These are phyloP conservation scores for Pichia phayaonensis DNA, from an alignment of 805 yeast genomes.

Conservation along the genomic window DNA sequence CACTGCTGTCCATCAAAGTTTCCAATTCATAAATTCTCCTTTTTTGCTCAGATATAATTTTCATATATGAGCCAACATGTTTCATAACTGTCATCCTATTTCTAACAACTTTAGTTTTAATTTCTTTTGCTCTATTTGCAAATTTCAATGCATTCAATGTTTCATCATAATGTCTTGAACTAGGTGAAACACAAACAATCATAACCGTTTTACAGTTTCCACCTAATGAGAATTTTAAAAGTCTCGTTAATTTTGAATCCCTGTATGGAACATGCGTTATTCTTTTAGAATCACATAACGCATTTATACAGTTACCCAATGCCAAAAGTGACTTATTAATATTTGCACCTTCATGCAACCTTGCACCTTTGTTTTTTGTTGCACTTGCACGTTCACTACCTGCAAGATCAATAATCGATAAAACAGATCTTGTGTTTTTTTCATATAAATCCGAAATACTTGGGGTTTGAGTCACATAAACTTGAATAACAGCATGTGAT, in stretches of 20 bases:
- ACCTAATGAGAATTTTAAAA: slow-evolving; percentile 82
- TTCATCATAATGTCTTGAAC: slow-evolving; percentile 83
- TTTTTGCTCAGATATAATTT: slow-evolving; percentile 77
- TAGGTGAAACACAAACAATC: slow-evolving; percentile 92
- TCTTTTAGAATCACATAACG: slow-evolving; percentile 66
- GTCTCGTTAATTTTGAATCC: slow-evolving; percentile 81
- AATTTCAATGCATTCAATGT: slow-evolving; percentile 85
- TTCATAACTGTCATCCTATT: slow-evolving; percentile 71
- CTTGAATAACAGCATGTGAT: slow-evolving; percentile 88
- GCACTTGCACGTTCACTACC: slow-evolving; percentile 94
- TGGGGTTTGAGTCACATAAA: slow-evolving; percentile 53
- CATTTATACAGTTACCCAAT: slow-evolving; percentile 89
- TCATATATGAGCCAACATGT: slow-evolving; percentile 78
- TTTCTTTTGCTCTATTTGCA: slow-evolving; percentile 87
- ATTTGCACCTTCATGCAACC: slow-evolving; percentile 87
- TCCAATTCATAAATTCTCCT: slow-evolving; percentile 65
- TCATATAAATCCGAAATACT: slow-evolving; percentile 58
- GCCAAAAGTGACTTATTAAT: slow-evolving; percentile 85
- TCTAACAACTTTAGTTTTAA: slow-evolving; percentile 69
- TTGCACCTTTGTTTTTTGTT: slow-evolving; percentile 73
- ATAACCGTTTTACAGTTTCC: slow-evolving; percentile 93
- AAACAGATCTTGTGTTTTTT: slow-evolving; percentile 66
- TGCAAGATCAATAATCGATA: slow-evolving; percentile 85
- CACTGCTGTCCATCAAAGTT: slow-evolving; percentile 39
- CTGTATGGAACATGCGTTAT: slow-evolving; percentile 80